Evolutionary conservation across 345 rosid genomes (phyloP).

Genomic region (Brassica juncea): DNA sequence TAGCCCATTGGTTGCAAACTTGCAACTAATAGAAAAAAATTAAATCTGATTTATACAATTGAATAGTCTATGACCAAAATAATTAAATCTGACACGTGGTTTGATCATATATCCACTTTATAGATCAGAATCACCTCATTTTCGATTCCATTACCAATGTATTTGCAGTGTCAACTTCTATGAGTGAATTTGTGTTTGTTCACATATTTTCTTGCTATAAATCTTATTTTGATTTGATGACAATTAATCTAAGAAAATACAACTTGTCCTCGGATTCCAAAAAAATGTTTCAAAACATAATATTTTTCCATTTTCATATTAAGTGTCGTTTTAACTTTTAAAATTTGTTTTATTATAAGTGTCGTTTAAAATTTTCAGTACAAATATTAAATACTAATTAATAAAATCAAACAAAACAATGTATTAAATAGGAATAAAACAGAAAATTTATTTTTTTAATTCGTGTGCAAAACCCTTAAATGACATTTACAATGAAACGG

Average conservation of each 20-base stretch:
- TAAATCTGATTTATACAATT: not conserved
- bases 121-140: constrained; percentile 18
- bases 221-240: not conserved
- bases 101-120: constrained; percentile 10
- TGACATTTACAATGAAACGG: too few species aligned
- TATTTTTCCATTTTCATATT: too few species aligned
- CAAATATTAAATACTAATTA: too few species aligned
- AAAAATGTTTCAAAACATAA: too few species aligned
- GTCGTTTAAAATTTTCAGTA: too few species aligned
- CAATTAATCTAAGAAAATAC: not conserved
- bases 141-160: constrained; percentile 10
- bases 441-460: too few species aligned
- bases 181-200: constrained; percentile 3
- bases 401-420: too few species aligned
- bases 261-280: not conserved
- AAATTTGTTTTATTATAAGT: too few species aligned
- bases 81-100: constrained; percentile 20
- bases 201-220: not conserved
- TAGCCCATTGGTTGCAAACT: constrained; percentile 38
- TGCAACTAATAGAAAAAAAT: constrained; percentile 7
- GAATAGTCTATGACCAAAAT: not conserved
- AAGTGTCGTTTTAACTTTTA: too few species aligned
- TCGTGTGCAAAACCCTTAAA: too few species aligned
- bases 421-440: too few species aligned
- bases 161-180: constrained; percentile 9